A percentile compares a stretch with the other conserved stretches of the same genome.
These are phyloP conservation scores for Termitomyces sp. DNA, from an alignment of 768 basidiomycete species.

Conservation along the genomic window DNA sequence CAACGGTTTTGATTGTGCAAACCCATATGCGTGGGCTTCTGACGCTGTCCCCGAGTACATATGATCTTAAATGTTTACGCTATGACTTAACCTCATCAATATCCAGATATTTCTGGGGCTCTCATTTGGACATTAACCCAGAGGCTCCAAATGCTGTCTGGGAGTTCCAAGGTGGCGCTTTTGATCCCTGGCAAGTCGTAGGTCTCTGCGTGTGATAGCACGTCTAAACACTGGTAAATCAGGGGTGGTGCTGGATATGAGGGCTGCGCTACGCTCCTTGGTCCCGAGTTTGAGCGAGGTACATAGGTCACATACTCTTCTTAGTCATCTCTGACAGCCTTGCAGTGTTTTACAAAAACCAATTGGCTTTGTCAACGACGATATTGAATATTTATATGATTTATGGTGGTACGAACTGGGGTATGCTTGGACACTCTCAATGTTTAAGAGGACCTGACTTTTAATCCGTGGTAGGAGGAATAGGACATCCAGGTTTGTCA, in stretches of 20 bases:
- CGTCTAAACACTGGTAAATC: not conserved
- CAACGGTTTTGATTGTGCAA: constrained; percentile 49
- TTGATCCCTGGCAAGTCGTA: constrained; percentile 38
- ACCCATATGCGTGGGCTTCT: constrained; percentile 40
- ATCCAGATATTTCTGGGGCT: constrained; percentile 32
- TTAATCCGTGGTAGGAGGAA: constrained; percentile 19
- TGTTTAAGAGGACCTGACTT: not conserved
- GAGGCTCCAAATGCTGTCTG: constrained; percentile 35
- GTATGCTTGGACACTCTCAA: constrained; percentile 13
- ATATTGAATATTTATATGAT: constrained; percentile 48
- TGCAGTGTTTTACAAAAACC: constrained; percentile 43
- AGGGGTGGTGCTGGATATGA: constrained; percentile 38
- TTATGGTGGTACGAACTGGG: constrained; percentile 49
- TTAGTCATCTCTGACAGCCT: not conserved
- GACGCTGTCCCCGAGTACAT: constrained; percentile 36
- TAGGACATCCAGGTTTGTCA: constrained; percentile 29
- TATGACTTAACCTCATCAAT: not conserved
- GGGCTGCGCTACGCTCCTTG: constrained; percentile 28
- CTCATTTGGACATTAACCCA: constrained; percentile 32
- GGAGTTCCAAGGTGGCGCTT: constrained; percentile 48
- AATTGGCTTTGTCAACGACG: constrained; percentile 43
- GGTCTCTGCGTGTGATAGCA: not conserved
- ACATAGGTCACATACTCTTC: not conserved
- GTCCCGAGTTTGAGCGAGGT: constrained; percentile 44
- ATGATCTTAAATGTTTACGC: not conserved